Base-by-base conservation (phyloP, 768 basidiomycete species). In the Macrolepiota fuliginosa region DNA sequence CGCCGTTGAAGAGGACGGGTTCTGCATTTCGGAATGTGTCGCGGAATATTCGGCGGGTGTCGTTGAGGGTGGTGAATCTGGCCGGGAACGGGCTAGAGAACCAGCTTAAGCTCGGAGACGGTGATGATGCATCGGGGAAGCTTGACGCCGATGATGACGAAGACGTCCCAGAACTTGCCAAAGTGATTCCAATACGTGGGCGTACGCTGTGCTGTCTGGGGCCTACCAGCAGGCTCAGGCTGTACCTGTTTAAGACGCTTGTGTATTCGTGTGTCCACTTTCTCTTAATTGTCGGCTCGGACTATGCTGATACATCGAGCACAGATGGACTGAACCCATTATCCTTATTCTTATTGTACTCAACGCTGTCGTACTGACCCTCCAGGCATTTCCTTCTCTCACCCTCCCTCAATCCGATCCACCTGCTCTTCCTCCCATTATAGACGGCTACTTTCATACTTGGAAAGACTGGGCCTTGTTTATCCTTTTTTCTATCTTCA, bases 401-500 rank as follows among this genome's bases (percentile, higher is more conserved):
- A 83, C 84, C 19, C 75, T 89, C 3, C 74, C 83, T n/a, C 76
- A 75, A n/a, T 69, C 72, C 45, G 73, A 75, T 60, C 76, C 74
- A 29, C 67, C 71, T 1, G 70, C 78, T 10, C 72, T 81, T 7
- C 79, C 82, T 39, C 76, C 77, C 35, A 71, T 56, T 46, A 67
- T 82, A 22, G 73, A 69, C 53, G 94, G 94, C 7, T 98, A 91
- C 76, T 97, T 98, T 75, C 85, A 89, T 62, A 65, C 74, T 12
- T 98, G 96, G 96, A 93, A 95, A 68, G 96, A 98, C 72, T 89
- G 84, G 68, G 86, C 80, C 19, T 77, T 98, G n/a, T 92, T 98
- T 71, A 82, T 69, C 19, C 75, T 98, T 57, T 98, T 98, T 74
- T 74, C 88, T 62, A 68, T 92, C 66, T 98, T 94, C 81, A 94